Evolutionary conservation across 2,329 filamentous ascomycete species (phyloP).

Genomic region (Phialemoniopsis sp.): DNA sequence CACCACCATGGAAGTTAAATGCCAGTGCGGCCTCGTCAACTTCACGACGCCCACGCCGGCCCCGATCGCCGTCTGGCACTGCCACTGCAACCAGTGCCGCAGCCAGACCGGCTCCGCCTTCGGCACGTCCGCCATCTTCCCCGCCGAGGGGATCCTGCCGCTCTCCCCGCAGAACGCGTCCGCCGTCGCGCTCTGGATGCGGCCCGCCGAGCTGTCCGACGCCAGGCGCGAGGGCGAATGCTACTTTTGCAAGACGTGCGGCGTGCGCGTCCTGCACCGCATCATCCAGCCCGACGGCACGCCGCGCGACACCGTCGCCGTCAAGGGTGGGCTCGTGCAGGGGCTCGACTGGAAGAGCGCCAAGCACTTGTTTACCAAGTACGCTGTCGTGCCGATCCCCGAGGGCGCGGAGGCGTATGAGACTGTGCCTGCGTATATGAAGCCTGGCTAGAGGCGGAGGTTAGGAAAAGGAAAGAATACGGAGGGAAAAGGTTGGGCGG

Average conservation of each 20-base stretch:
- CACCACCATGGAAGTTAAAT: constrained; percentile 50
- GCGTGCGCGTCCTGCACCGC: constrained; percentile 42
- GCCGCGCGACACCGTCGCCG: constrained; percentile 27
- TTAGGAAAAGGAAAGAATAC: no score
- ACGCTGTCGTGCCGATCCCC: constrained; percentile 29
- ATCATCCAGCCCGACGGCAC: constrained; percentile 29
- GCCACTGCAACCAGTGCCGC: constrained; percentile 65
- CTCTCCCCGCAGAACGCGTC: constrained; percentile 1
- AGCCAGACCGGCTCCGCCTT: constrained; percentile 53
- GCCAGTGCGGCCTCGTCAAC: constrained; percentile 59
- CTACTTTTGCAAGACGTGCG: constrained; percentile 26
- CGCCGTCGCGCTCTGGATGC: constrained; percentile 2
- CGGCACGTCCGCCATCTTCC: constrained; percentile 11
- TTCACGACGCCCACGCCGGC: constrained; percentile 58
- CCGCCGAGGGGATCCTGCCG: constrained; percentile 5
- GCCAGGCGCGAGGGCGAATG: constrained; percentile 9
- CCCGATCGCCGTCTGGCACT: constrained; percentile 65
- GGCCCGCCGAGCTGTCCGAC: constrained; percentile 4
- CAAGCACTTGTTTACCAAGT: constrained; percentile 22
- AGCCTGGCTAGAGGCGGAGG: neutral
- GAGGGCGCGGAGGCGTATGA: constrained; percentile 17
- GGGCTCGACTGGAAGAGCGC: constrained; percentile 30
- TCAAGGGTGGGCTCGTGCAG: constrained; percentile 42
- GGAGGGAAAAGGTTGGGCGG: no score
- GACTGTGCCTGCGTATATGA: constrained; percentile 7